phyloP scores from a whole-genome alignment of 331 rosid genomes.

The Quercus tomentella region DNA sequence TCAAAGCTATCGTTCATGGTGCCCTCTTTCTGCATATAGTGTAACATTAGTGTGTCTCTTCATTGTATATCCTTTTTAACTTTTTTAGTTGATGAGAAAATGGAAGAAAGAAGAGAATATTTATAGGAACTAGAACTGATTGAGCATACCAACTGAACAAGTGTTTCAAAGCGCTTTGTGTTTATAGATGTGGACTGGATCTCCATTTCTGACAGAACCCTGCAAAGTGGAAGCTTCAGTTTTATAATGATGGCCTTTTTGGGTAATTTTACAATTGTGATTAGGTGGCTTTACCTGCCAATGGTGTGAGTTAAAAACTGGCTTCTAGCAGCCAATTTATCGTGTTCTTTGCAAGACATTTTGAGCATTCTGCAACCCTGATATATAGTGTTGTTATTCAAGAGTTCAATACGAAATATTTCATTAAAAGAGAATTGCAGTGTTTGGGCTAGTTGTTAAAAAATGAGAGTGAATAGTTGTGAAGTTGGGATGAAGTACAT shows the following conservation, averaged over 20 bases:
- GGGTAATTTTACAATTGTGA: neutral
- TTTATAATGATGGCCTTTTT: neutral
- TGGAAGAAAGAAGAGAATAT: neutral
- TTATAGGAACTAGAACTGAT: neutral
- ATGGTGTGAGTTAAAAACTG: slow-evolving; percentile 64
- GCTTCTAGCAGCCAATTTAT: slow-evolving; percentile 55
- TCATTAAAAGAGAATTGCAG: too few relatives aligned
- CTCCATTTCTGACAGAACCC: slow-evolving; percentile 51
- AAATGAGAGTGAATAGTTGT: neutral
- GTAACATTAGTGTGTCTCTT: neutral
- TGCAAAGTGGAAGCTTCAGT: slow-evolving; percentile 12
- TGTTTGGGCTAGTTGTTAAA: neutral
- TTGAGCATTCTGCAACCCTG: slow-evolving; percentile 69
- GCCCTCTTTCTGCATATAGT: slow-evolving; percentile 49
- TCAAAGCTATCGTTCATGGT: slow-evolving; percentile 42
- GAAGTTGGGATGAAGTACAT: neutral
- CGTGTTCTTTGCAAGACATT: slow-evolving; percentile 67
- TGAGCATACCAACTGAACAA: slow-evolving; percentile 46
- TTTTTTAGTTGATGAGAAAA: neutral
- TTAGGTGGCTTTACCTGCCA: slow-evolving; percentile 43
- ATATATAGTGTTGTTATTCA: neutral
- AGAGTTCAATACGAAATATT: neutral
- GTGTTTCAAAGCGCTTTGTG: slow-evolving; percentile 51
- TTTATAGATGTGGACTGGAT: slow-evolving; percentile 47
- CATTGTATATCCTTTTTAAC: neutral